phyloP scores from a whole-genome alignment of 2,329 filamentous ascomycete genomes.

The Diatrype stigma region DNA sequence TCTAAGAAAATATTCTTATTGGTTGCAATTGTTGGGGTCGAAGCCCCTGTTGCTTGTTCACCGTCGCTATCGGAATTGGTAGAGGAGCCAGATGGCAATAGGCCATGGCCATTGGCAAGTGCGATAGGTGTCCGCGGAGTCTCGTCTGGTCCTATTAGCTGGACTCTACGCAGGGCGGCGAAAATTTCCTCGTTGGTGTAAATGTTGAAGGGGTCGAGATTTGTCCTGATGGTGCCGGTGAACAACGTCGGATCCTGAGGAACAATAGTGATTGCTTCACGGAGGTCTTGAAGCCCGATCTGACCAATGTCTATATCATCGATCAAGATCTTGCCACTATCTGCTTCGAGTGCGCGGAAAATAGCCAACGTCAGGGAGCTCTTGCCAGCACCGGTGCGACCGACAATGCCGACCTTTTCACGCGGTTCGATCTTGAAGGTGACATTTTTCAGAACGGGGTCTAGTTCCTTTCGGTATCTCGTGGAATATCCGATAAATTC shows the following conservation, averaged over 20 bases:
- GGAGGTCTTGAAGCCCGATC: slow-evolving; percentile 90
- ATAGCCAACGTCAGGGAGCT: slow-evolving; percentile 89
- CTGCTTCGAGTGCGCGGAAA: slow-evolving; percentile 90
- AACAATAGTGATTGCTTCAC: slow-evolving; percentile 93
- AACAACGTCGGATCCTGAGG: slow-evolving; percentile 96
- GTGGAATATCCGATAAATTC: slow-evolving; percentile 89
- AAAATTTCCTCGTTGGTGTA: slow-evolving; percentile 93
- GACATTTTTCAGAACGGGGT: slow-evolving; percentile 77
- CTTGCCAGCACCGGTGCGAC: slow-evolving; percentile 92
- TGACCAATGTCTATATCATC: slow-evolving; percentile 85
- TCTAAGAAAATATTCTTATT: slow-evolving; percentile 97
- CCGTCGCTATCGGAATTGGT: background rate
- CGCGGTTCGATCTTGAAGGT: slow-evolving; percentile 80
- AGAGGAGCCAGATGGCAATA: slow-evolving; percentile 5
- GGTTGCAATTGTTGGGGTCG: slow-evolving; percentile 43
- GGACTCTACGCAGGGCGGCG: slow-evolving; percentile 78
- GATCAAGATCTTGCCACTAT: slow-evolving; percentile 82
- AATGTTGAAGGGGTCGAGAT: slow-evolving; percentile 85
- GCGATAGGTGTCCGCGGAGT: slow-evolving; percentile 7
- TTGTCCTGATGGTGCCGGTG: slow-evolving; percentile 84
- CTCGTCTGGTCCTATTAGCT: slow-evolving; percentile 69
- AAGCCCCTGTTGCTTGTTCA: slow-evolving; percentile 14
- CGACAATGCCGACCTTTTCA: slow-evolving; percentile 95
- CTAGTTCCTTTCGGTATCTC: slow-evolving; percentile 81
- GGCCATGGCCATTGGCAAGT: slow-evolving; percentile 13